Evolutionary conservation across 2,329 filamentous ascomycete species (phyloP), one percentile per base, ranked within the genome.

Genomic region (Aspergillus uvarum): DNA sequence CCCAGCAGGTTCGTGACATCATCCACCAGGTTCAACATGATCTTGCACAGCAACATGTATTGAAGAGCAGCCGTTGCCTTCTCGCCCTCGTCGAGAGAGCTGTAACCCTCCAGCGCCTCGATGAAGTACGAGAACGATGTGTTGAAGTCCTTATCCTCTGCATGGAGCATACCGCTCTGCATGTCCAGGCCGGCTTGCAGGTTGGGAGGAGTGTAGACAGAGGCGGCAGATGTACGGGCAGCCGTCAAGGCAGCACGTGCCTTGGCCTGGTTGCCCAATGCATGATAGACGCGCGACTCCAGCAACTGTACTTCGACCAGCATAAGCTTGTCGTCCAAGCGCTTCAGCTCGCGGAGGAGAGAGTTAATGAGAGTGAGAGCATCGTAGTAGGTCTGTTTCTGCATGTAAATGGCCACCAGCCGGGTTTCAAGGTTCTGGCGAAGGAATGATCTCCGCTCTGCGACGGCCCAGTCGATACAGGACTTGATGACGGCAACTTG

Each of bases 11-110:
- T 87, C 80, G 94, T 96, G 76, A 99, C 94, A 77, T 99, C 96
- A 81, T 98, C 93, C 67, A 88, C 92, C 47, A 96, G 84, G 80
- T 99, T 99, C 69, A 99, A 85, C 96, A 99, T 99, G 77, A 99
- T 95, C 83, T 99, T 99, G 87, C 95, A 98, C 38, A 99, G 88
- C 57, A 99, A 86, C 95, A 99, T 99, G 83, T 99, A 99, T 82
- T 99, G 95, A 66, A 99, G 83, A 11, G 95, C 92, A 12, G 94
- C 91, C n/a, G 94, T 96, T n/a, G 96, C 95, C 79, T 93, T 92
- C 65, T 84, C 81, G 44, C 88, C 82, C 74, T 96, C 92, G 68
- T 99, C 95, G 76, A 96, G 92, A 51, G 89, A 89, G 79, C 95
- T 92, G 79, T 98, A 99, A 62, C 95, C 95, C 75, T 99, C 95